These are phyloP conservation scores for Euryodendron excelsum DNA, from an alignment of 148 eudicot species.

Conservation along the genomic window DNA sequence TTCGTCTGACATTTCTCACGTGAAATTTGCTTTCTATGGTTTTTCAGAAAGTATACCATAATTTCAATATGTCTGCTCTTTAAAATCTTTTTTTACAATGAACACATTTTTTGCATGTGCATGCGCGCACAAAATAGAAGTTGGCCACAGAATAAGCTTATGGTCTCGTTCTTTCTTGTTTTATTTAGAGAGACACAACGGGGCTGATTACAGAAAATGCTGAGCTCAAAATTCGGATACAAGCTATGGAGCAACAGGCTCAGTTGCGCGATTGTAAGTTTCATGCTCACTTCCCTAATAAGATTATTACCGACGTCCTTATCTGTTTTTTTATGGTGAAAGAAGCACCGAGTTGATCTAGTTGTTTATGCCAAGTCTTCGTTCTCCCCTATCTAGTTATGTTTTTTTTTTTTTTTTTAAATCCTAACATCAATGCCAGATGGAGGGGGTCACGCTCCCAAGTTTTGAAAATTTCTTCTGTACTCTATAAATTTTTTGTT, in stretches of 20 bases:
- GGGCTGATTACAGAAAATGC: slow-evolving; percentile 35
- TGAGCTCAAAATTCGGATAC: slow-evolving; percentile 40
- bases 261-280: slow-evolving; percentile 53
- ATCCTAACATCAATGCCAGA: no score
- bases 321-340: no score
- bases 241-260: slow-evolving; percentile 51
- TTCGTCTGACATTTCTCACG: no score
- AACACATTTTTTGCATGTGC: neutral
- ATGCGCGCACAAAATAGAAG: neutral
- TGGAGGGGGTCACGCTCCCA: no score
- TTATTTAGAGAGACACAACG: slow-evolving; percentile 39
- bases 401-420: neutral
- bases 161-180: neutral
- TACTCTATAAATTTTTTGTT: no score
- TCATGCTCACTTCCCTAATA: neutral
- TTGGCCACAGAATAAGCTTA: neutral
- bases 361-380: neutral
- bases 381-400: no score
- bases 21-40: neutral
- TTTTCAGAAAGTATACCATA: no score
- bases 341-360: neutral
- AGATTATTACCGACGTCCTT: neutral
- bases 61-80: no score
- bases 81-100: no score
- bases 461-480: no score